Conservation (phyloP, 345 rosid genomes). For the Salix koriyanagi region DNA sequence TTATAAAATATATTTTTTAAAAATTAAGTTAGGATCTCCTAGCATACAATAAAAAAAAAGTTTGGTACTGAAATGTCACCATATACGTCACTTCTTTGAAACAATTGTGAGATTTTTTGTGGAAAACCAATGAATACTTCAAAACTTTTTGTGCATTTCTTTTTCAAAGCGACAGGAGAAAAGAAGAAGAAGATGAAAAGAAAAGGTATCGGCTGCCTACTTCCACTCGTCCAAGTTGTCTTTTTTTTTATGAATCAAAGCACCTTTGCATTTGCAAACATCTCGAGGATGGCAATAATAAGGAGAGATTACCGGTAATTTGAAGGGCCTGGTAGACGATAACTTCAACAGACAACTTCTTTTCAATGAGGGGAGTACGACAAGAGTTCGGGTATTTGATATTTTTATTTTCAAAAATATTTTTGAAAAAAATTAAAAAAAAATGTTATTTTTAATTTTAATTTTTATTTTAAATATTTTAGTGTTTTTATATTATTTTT, state of each 20-base stretch:
- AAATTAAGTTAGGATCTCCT: no score
- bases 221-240: background rate
- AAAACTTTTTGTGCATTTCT: no score
- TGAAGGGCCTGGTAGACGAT: background rate
- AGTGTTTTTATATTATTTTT: no score
- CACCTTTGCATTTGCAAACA: background rate
- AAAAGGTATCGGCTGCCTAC: background rate
- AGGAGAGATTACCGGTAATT: background rate
- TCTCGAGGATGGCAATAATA: background rate
- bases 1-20: no score
- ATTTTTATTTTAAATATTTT: no score
- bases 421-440: no score
- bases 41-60: no score
- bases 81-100: background rate
- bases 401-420: no score
- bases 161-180: background rate
- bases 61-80: background rate
- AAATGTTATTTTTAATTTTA: no score
- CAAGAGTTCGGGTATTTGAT: no score
- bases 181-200: background rate
- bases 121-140: background rate
- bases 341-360: no score
- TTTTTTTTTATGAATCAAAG: background rate
- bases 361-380: no score
- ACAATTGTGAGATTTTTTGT: background rate